Evolutionary conservation across 2,329 filamentous ascomycete species (phyloP).

Genomic region (Penicillium occitanis): DNA sequence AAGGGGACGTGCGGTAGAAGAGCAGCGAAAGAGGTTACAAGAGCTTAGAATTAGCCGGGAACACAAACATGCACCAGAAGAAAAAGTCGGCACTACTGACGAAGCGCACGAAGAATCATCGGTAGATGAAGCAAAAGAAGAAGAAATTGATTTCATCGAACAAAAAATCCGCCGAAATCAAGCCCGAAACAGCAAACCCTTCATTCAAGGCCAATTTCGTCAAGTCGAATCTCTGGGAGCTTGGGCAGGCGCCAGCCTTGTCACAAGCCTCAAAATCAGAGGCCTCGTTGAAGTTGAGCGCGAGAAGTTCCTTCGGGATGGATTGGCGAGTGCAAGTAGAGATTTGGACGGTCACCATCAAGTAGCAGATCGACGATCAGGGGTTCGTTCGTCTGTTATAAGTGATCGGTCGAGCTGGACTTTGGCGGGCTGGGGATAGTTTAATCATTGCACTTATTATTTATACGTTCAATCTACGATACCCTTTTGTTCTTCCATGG

Average conservation of each 20-base stretch:
- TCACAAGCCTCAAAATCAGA: slow-evolving; percentile 59
- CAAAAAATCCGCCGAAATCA: slow-evolving; percentile 38
- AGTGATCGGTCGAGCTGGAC: slow-evolving; percentile 52
- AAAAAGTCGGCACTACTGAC: not conserved
- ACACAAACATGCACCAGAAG: slow-evolving; percentile 12
- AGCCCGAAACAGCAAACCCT: slow-evolving; percentile 37
- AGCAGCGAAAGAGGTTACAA: slow-evolving; percentile 47
- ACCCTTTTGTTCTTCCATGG: slow-evolving; percentile 12
- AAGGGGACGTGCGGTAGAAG: slow-evolving; percentile 64
- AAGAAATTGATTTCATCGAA: slow-evolving; percentile 44
- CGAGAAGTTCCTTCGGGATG: slow-evolving; percentile 59
- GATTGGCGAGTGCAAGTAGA: slow-evolving; percentile 47
- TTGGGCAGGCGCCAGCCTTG: slow-evolving; percentile 65
- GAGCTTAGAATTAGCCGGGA: slow-evolving; percentile 33
- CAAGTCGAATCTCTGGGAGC: slow-evolving; percentile 62
- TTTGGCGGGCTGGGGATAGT: slow-evolving; percentile 48
- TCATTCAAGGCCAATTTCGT: slow-evolving; percentile 43
- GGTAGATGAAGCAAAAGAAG: slow-evolving; percentile 16
- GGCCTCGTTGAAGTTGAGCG: slow-evolving; percentile 64
- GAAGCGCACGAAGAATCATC: slow-evolving; percentile 21
- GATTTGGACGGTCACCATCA: slow-evolving; percentile 39
- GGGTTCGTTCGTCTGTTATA: slow-evolving; percentile 28
- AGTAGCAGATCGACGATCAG: slow-evolving; percentile 41
- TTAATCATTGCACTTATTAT: not conserved
- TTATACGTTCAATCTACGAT: slow-evolving; percentile 8